Percentiles rank a stretch among this genome's conserved stretches.
phyloP scores from a whole-genome alignment of 2,329 filamentous ascomycete genomes.

The Penicillium nordicum region DNA sequence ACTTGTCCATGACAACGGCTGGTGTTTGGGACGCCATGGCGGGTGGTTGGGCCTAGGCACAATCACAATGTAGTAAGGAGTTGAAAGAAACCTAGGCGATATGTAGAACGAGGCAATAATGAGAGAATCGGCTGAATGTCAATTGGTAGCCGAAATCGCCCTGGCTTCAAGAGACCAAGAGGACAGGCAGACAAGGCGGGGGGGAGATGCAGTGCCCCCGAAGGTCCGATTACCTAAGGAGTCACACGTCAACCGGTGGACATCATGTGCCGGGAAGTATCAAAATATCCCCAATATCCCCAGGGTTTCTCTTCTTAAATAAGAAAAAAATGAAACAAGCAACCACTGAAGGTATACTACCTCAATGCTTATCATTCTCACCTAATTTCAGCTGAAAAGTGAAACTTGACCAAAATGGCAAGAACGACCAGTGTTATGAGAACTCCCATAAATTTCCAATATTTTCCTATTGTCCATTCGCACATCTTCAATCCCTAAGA shows the following conservation, averaged over 20 bases:
- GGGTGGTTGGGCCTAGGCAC: constrained; percentile 14
- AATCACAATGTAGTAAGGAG: neutral
- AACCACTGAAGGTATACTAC: neutral
- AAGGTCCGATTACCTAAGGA: constrained; percentile 19
- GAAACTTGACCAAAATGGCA: constrained; percentile 3
- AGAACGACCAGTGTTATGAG: neutral
- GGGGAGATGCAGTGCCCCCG: constrained; percentile 16
- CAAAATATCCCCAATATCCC: neutral
- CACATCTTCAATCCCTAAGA: constrained; percentile 5
- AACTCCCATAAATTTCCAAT: neutral
- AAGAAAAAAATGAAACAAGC: neutral
- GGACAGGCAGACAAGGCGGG: constrained; percentile 29
- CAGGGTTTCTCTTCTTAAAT: neutral
- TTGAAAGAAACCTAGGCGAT: neutral
- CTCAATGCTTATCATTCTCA: neutral
- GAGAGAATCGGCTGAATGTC: constrained; percentile 1
- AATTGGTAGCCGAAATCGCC: constrained; percentile 7
- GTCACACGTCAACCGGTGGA: neutral
- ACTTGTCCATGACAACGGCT: constrained; percentile 99
- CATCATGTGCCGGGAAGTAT: constrained; percentile 15
- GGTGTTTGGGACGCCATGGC: constrained; percentile 96
- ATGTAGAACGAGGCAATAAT: neutral
- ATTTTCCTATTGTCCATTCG: neutral
- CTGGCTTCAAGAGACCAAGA: constrained; percentile 12
- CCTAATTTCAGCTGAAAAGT: neutral